Evolutionary conservation across 2,329 filamentous ascomycete genomes (phyloP).

Genomic region (Ophiobolus disseminans): DNA sequence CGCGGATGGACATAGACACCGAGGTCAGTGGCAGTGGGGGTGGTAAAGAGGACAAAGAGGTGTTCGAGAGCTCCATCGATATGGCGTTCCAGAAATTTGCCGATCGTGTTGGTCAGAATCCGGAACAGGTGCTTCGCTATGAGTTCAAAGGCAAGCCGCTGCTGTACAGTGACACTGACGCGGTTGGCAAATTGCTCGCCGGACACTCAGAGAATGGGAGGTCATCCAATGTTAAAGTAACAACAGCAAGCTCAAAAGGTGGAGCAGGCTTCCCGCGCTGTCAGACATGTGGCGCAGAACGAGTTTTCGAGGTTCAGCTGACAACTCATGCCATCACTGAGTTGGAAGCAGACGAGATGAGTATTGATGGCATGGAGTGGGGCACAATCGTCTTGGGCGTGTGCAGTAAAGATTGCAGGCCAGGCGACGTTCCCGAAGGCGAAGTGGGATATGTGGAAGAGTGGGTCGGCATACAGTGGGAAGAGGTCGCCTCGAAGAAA

Average conservation of each 20-base stretch:
- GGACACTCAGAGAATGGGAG: constrained; percentile 37
- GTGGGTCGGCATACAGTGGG: constrained; percentile 99
- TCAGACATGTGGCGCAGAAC: constrained; percentile 72
- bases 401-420: constrained; percentile 79
- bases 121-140: constrained; percentile 60
- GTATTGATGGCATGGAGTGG: constrained; percentile 92
- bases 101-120: constrained; percentile 58
- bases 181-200: constrained; percentile 70
- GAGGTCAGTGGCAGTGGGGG: constrained; percentile 37
- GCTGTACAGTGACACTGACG: constrained; percentile 80
- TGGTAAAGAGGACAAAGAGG: constrained; percentile 55
- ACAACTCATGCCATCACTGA: constrained; percentile 89
- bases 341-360: constrained; percentile 76
- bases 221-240: constrained; percentile 38
- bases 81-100: constrained; percentile 60
- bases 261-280: constrained; percentile 72
- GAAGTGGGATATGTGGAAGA: constrained; percentile 85
- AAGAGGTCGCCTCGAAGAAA: constrained; percentile 64
- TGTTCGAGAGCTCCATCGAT: constrained; percentile 58
- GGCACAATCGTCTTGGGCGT: constrained; percentile 88
- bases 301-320: constrained; percentile 91
- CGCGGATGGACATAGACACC: constrained; percentile 51
- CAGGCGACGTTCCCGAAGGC: constrained; percentile 63
- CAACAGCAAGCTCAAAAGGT: constrained; percentile 27
- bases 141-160: constrained; percentile 61